A percentile compares a stretch with the other conserved stretches of the same genome.
phyloP scores from a whole-genome alignment of 192 early-diverging fungal species.

The Linnemannia zychae region DNA sequence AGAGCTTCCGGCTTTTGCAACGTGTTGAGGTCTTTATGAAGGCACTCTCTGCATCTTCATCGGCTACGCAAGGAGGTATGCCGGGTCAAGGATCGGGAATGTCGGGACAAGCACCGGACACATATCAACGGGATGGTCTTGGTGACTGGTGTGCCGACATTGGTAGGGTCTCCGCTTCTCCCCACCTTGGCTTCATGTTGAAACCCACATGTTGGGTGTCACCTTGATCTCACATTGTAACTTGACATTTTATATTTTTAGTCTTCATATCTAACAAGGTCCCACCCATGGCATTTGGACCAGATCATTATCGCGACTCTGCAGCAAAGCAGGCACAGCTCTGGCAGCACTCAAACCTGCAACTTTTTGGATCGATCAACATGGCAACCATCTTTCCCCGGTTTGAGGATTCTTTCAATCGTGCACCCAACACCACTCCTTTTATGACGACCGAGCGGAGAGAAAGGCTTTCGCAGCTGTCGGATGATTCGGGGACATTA shows the following conservation, averaged over 20 bases:
- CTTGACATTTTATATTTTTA: neutral
- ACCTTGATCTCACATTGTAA: neutral
- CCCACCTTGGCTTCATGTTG: too few relatives aligned
- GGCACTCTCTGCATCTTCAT: slow-evolving; percentile 33
- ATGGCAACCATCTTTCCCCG: slow-evolving; percentile 26
- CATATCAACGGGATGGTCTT: slow-evolving; percentile 21
- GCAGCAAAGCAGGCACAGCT: slow-evolving; percentile 53
- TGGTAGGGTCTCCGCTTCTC: slow-evolving; percentile 26
- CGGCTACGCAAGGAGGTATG: neutral
- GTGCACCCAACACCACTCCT: neutral
- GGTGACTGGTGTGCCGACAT: slow-evolving; percentile 56
- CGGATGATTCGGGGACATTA: neutral
- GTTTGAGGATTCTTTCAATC: slow-evolving; percentile 38
- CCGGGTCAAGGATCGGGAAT: neutral
- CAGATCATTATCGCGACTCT: slow-evolving; percentile 33
- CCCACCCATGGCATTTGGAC: slow-evolving; percentile 43
- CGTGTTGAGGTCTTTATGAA: slow-evolving; percentile 45
- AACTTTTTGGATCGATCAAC: slow-evolving; percentile 49
- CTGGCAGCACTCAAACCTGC: slow-evolving; percentile 48
- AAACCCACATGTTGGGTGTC: neutral
- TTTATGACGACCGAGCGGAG: neutral
- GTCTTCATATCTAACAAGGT: slow-evolving; percentile 45
- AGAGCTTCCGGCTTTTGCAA: slow-evolving; percentile 32
- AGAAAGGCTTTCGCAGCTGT: neutral
- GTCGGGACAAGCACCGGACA: neutral